Evolutionary conservation across 1,284 basidiomycete genomes (phyloP), one percentile per base, ranked within the genome.

Genomic region (Leccinum angustisporum): DNA sequence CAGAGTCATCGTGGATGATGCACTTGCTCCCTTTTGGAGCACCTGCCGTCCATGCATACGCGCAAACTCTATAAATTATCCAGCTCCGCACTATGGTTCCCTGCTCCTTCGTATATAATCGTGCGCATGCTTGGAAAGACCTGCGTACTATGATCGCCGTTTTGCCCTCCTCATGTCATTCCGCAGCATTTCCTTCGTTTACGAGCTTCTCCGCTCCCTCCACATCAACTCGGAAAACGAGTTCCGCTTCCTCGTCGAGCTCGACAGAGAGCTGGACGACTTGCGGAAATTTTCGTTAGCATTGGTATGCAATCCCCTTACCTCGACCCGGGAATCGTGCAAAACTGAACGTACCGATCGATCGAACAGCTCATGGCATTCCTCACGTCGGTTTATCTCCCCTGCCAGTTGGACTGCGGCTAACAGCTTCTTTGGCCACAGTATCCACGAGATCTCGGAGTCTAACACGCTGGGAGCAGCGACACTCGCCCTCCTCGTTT

Each of bases 401-500:
- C 54, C 36, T 56, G n/a, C 38, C n/a, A 30, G 40, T n/a, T 43
- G 40, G 5, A 18, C 40, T 30, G 27, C 16, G 25, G 51, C 27
- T 52, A 3, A 52, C 16, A 11, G 27, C 21, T 10, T 48, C 13
- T 21, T 16, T 38, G 38, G 21, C 1, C 48, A 58, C 21, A 73
- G 72, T 8, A 14, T 74, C 54, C 70, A 72, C 50, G 56, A 63
- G 0, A 58, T 71, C 16, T 70, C 69, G 38, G 62, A 65, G 27
- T 71, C 71, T 6, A 58, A 50, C 9, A 54, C 52, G 16, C 53
- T 76, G 11, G 63, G 46, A 46, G 61, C 65, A n/a, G 54, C 60
- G 36, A 73, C 72, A 13, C 61, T 73, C 33, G 67, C 64, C 8
- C 70, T 76, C n/a, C 46, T 73, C 27, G 56, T 73, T 7, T 75